Evolutionary conservation across 2,329 filamentous ascomycete species (phyloP).

Genomic region (Lomentospora prolificans): DNA sequence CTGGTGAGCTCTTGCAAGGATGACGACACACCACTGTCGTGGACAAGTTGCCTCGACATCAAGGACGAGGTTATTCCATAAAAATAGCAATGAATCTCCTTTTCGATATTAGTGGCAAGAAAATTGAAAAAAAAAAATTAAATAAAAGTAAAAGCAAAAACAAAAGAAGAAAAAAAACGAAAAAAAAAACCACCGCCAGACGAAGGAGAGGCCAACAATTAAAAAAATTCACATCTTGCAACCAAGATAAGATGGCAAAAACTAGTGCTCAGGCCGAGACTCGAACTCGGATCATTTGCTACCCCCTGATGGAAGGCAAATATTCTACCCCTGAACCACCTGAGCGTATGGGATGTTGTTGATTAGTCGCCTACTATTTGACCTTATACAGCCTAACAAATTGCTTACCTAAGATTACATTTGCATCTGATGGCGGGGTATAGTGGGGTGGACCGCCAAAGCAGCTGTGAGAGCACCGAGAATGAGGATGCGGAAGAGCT

Average conservation of each 20-base stretch:
- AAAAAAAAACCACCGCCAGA: too few relatives aligned
- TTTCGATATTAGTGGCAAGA: not conserved
- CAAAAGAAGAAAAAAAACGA: not conserved
- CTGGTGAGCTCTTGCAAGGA: too few relatives aligned
- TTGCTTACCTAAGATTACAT: not conserved
- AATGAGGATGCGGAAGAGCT: not conserved
- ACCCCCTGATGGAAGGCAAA: slow-evolving; percentile 8
- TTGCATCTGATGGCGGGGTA: not conserved
- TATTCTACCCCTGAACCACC: slow-evolving; percentile 9
- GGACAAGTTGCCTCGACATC: too few relatives aligned
- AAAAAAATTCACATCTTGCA: too few relatives aligned
- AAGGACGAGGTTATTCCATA: too few relatives aligned
- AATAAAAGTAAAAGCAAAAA: not conserved
- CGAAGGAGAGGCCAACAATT: too few relatives aligned
- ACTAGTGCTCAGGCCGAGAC: slow-evolving; percentile 5
- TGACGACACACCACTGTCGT: too few relatives aligned
- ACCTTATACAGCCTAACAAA: not conserved
- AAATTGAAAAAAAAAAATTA: not conserved
- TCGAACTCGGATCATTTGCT: slow-evolving; percentile 9
- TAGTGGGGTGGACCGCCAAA: not conserved
- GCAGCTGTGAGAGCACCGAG: not conserved
- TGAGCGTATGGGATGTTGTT: not conserved
- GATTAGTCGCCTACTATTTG: not conserved
- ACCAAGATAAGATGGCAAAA: not conserved
- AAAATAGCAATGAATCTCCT: too few relatives aligned